Base-by-base conservation (phyloP, 2,329 filamentous ascomycete species). In the Colletotrichum sp. region DNA sequence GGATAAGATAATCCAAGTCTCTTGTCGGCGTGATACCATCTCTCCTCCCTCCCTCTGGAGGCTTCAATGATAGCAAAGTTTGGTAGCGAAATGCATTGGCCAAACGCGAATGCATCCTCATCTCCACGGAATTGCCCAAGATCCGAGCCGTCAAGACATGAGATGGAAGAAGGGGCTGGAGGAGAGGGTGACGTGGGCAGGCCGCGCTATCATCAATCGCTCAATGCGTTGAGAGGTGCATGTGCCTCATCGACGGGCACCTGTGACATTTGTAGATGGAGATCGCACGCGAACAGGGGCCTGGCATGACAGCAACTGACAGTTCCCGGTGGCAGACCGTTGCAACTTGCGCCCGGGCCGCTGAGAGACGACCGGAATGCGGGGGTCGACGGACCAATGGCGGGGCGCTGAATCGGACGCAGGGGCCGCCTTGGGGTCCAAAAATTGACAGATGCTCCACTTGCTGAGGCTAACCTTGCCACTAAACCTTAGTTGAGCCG, bases 401-500 rank as follows among this genome's bases (percentile, higher is more conserved):
- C 38, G 56, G 55, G 34, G 24, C 5, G 13, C 7, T 4, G 3
- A 14, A 10, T 5, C 2, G 10, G 8, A 24, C 12, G 38, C 69
- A 67, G 69, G 43, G 32, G 21, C 69, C 73, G 10, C 13, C 0
- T 0, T 3, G n/a, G 5, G 62, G 26, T 21, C 62, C 69, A 30
- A 16, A 21, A 5, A 3, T 26, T 34, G 28, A 55, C 38, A 38
- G 34, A 12, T 7, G n/a, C 38, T 58, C 58, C 68, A 72, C 62
- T 61, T n/a, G 18, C 26, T 38, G 56, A 36, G 59, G 36, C 26
- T 73, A 38, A 34, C 52, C 52, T 56, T 43, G 43, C 32, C 48
- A 58, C 75, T 71, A 76, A 76, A 76, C 75, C 75, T 76, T 76
- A 75, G 68, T 71, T 75, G 75, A 76, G 75, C 75, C 75, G 68